Percentiles rank a stretch among this genome's conserved stretches.
Evolutionary conservation across 768 basidiomycete species (phyloP).

Genomic region (Collybia nuda): DNA sequence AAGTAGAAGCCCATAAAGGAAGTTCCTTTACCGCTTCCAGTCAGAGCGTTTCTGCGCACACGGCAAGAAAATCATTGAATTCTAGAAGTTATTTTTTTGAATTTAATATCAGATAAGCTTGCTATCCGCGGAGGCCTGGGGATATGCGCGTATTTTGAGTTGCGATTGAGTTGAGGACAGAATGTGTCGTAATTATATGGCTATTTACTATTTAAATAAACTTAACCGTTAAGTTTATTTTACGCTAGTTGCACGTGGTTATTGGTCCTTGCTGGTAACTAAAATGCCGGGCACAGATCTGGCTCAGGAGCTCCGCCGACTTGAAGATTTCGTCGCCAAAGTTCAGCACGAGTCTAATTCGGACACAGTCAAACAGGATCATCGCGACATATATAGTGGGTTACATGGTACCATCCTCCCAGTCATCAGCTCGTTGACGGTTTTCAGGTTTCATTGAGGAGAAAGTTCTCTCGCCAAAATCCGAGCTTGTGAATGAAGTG

Average conservation of each 20-base stretch:
- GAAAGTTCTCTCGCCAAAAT: conserved; percentile 21
- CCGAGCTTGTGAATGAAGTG: conserved; percentile 16
- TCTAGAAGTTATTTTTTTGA: too few relatives aligned
- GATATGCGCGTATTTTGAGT: too few relatives aligned
- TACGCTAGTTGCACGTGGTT: too few relatives aligned
- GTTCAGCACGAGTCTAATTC: conserved; percentile 5
- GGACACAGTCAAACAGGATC: conserved; percentile 4
- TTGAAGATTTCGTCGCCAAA: conserved; percentile 14
- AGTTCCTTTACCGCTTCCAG: conserved; percentile 5
- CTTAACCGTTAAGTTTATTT: too few relatives aligned
- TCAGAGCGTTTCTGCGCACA: not conserved
- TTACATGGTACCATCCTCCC: not conserved
- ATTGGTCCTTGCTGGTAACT: too few relatives aligned
- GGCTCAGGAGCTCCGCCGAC: conserved; percentile 5
- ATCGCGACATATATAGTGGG: conserved; percentile 16
- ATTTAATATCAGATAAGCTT: too few relatives aligned
- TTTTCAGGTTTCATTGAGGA: conserved; percentile 17
- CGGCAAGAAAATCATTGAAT: too few relatives aligned
- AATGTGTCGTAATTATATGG: too few relatives aligned
- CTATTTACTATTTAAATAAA: too few relatives aligned
- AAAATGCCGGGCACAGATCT: too few relatives aligned
- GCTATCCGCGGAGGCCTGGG: too few relatives aligned
- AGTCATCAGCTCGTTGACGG: conserved; percentile 1
- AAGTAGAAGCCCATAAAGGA: conserved; percentile 7
- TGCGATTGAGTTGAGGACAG: too few relatives aligned